Evolutionary conservation across 2,329 filamentous ascomycete species (phyloP).

Genomic region (Claviceps sorghi): DNA sequence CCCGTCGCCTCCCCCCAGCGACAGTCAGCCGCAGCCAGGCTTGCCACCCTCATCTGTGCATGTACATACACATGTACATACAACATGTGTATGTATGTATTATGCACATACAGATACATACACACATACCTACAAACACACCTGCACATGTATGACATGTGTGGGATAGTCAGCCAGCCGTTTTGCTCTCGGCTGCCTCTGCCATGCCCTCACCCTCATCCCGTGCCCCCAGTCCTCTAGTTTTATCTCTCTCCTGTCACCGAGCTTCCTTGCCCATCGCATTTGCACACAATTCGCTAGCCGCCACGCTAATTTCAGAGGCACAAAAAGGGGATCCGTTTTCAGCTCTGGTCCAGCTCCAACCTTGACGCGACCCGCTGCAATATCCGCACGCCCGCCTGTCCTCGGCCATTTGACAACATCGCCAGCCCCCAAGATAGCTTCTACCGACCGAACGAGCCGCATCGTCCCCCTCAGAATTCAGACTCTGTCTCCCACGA

Average conservation of each 20-base stretch:
- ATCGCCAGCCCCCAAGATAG: constrained; percentile 20
- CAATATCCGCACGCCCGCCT: constrained; percentile 42
- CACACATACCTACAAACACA: too few species aligned
- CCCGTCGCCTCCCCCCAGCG: too few species aligned
- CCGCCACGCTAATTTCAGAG: not conserved
- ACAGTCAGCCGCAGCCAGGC: too few species aligned
- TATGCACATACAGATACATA: too few species aligned
- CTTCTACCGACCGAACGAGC: constrained; percentile 14
- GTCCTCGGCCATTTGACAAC: constrained; percentile 54
- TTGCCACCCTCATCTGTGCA: too few species aligned
- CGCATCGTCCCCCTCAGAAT: constrained; percentile 15
- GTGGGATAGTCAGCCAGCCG: not conserved
- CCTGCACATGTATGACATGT: too few species aligned
- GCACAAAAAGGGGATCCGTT: constrained; percentile 4
- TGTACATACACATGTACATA: too few species aligned
- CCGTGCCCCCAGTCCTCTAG: not conserved
- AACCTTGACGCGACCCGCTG: constrained; percentile 14
- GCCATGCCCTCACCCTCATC: not conserved
- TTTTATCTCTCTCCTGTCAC: not conserved
- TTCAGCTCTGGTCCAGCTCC: constrained; percentile 13
- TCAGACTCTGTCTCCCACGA: constrained; percentile 25
- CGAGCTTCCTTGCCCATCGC: not conserved
- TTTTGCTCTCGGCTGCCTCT: not conserved
- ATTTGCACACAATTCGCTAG: not conserved
- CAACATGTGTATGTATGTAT: too few species aligned